A percentile compares a stretch with the other conserved stretches of the same genome.
Evolutionary conservation across 2,329 filamentous ascomycete species (phyloP).

Genomic region (Colletotrichum horii): DNA sequence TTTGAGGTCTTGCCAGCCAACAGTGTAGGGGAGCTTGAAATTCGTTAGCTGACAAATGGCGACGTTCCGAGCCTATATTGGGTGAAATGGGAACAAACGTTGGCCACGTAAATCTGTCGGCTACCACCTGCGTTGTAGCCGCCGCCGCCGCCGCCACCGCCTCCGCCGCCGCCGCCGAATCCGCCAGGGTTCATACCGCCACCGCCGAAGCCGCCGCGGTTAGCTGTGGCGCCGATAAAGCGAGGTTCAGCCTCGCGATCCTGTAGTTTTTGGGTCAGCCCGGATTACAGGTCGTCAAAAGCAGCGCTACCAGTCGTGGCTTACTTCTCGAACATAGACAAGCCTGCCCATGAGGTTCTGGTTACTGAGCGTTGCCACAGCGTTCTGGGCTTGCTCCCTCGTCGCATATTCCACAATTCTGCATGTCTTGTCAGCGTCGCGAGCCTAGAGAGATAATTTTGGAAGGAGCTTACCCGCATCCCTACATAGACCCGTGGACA

Average conservation of each 20-base stretch:
- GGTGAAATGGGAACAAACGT: slow-evolving; percentile 74
- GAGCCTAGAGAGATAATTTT: not conserved
- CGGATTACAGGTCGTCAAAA: not conserved
- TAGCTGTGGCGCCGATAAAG: slow-evolving; percentile 78
- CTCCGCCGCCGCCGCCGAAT: slow-evolving; percentile 36
- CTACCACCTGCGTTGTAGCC: slow-evolving; percentile 60
- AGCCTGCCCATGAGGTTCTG: slow-evolving; percentile 98
- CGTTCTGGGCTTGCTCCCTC: slow-evolving; percentile 97
- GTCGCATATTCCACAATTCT: slow-evolving; percentile 99
- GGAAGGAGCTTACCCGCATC: slow-evolving; percentile 87
- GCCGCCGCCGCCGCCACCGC: slow-evolving; percentile 49
- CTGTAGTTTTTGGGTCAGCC: slow-evolving; percentile 49
- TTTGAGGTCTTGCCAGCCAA: slow-evolving; percentile 99
- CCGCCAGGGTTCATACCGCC: slow-evolving; percentile 59
- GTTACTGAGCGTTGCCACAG: slow-evolving; percentile 97
- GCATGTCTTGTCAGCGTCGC: slow-evolving; percentile 33
- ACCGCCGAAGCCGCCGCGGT: slow-evolving; percentile 66
- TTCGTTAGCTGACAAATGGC: slow-evolving; percentile 27
- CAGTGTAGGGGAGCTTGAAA: slow-evolving; percentile 87
- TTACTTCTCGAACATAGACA: slow-evolving; percentile 96
- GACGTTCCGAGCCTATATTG: slow-evolving; percentile 18
- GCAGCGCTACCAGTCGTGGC: slow-evolving; percentile 22
- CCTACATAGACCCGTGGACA: slow-evolving; percentile 92
- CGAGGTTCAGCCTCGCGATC: slow-evolving; percentile 98
- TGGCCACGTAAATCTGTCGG: slow-evolving; percentile 95